Evolutionary conservation across 176 grass and related monocot species (phyloP).

Genomic region (Hordeum marinum): DNA sequence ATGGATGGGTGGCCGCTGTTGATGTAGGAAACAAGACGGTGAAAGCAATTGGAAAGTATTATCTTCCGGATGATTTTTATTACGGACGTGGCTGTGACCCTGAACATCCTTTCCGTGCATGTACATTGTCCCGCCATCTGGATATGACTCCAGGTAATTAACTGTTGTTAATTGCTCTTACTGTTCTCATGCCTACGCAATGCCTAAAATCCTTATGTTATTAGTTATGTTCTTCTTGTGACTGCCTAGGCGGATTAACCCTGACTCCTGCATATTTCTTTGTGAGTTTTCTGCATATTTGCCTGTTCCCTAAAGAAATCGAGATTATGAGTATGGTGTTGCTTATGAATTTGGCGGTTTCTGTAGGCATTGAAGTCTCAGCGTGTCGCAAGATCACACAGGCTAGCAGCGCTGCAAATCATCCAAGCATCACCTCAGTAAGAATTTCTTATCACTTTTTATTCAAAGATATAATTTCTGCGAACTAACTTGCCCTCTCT

Average conservation of each 20-base stretch:
- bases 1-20: not conserved
- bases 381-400: not conserved
- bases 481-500: not conserved
- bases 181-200: not conserved
- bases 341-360: not conserved
- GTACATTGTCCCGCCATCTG: not conserved
- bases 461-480: not conserved
- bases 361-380: not conserved
- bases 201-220: not conserved
- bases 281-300: not conserved
- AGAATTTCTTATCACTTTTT: not conserved
- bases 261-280: not conserved
- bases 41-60: not conserved
- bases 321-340: not conserved
- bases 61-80: not conserved
- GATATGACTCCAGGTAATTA: not conserved
- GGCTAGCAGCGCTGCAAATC: not conserved
- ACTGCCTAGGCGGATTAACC: not conserved
- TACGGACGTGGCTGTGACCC: not conserved
- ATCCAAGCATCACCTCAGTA: not conserved
- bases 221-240: not conserved
- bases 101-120: not conserved
- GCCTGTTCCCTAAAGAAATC: not conserved
- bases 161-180: not conserved
- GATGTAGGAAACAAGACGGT: not conserved